phyloP scores from a whole-genome alignment of 495 filamentous ascomycete species.

The Rusavskia elegans region DNA sequence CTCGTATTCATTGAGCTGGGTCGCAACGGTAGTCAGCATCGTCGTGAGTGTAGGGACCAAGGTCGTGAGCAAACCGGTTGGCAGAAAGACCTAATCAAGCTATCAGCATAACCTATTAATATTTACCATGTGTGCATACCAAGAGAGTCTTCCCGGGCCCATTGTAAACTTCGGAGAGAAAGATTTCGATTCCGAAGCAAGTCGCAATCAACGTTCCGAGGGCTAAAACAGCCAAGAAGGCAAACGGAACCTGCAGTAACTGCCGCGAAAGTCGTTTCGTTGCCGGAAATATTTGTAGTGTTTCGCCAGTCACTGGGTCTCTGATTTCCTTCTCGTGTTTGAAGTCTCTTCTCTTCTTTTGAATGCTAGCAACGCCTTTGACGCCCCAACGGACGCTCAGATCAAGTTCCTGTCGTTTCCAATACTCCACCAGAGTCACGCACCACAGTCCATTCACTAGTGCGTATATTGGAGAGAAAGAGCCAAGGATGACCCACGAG shows the following conservation, averaged over 20 bases:
- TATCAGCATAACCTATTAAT: neutral
- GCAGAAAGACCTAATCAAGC: slow-evolving; percentile 57
- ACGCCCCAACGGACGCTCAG: slow-evolving; percentile 86
- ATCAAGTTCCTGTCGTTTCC: slow-evolving; percentile 89
- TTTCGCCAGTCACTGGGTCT: slow-evolving; percentile 79
- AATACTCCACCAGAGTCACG: slow-evolving; percentile 85
- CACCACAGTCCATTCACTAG: slow-evolving; percentile 74
- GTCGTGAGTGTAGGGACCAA: slow-evolving; percentile 64
- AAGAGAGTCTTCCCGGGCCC: slow-evolving; percentile 76
- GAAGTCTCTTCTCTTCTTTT: slow-evolving; percentile 62
- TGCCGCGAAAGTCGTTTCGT: slow-evolving; percentile 65
- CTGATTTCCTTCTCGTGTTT: slow-evolving; percentile 53
- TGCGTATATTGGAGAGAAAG: slow-evolving; percentile 73
- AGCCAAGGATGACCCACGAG: slow-evolving; percentile 68
- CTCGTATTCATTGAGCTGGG: slow-evolving; percentile 66
- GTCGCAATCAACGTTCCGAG: slow-evolving; percentile 70
- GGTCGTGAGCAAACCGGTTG: slow-evolving; percentile 70
- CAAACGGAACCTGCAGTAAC: slow-evolving; percentile 79
- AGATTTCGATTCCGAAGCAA: slow-evolving; percentile 91
- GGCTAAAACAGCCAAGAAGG: slow-evolving; percentile 47
- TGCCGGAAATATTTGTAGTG: slow-evolving; percentile 58
- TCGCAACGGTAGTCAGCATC: slow-evolving; percentile 62
- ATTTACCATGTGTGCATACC: slow-evolving; percentile 29
- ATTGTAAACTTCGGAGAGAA: slow-evolving; percentile 85
- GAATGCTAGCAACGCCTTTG: slow-evolving; percentile 68